Evolutionary conservation across 148 eudicot genomes (phyloP), one percentile per base, ranked within the genome.

Genomic region (Beta vulgaris): DNA sequence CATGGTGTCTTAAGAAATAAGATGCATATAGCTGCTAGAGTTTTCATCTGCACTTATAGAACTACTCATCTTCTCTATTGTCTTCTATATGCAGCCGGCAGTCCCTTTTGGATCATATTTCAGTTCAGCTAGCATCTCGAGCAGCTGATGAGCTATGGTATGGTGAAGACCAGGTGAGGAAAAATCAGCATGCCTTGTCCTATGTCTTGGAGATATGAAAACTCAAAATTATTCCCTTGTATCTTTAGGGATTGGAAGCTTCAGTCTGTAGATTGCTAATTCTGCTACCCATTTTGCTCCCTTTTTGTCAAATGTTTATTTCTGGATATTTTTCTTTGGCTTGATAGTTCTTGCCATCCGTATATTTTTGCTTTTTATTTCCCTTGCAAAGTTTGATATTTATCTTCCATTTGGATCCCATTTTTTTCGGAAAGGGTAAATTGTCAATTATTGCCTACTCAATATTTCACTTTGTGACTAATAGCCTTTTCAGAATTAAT

Each of bases 71-170:
- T 40, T 62, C 40, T 71, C 29, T 74, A 2, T 46, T 25, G 25
- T 63, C 51, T 53, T 75, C 77, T 43, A 62, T 70, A 31, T 80
- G 78, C 91, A 93, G 98, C 75, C 98, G 98, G 46, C 97, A 93
- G 72, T 86, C 92, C 6, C 86, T 93, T 72, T 80, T 93, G 84
- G 97, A 91, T 86, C 87, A 91, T 79, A 93, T 91, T 65, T 88
- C 98, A 68, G 90, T 93, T 82, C 94, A 89, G 81, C 84, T 93
- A 69, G 97, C 97, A 78, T 92, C 98, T 44, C 93, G 97, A 48
- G 98, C 97, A 70, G 98, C 97, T 74, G 98, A 93, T 88, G 98
- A 93, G 78, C 80, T 93, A 23, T 89, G 91, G 92, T 76, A 87
- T 64, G 98, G 98, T 68, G 84, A 82, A 78, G 82, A 73, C 74